Percentiles rank a stretch among this genome's conserved stretches.
Evolutionary conservation across 441 rosid genomes (phyloP).

Genomic region (Daphne laureola): DNA sequence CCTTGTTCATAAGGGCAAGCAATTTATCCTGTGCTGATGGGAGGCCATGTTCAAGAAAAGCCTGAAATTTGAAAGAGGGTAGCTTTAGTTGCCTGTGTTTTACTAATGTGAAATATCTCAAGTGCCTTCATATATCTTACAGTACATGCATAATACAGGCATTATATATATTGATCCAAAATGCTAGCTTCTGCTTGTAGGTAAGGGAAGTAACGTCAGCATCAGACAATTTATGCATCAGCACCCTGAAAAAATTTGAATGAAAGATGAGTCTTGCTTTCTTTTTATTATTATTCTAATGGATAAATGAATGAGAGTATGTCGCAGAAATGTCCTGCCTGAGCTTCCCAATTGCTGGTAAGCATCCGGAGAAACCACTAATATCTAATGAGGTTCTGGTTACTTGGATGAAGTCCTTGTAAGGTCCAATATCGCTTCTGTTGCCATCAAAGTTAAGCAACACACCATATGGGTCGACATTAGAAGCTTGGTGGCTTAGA

Average conservation of each 20-base stretch:
- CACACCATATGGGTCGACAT: conserved; percentile 61
- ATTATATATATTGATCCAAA: conserved; percentile 85
- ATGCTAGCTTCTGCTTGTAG: conserved; percentile 87
- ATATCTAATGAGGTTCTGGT: conserved; percentile 46
- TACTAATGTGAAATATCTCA: conserved; percentile 7
- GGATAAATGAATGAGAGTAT: background rate
- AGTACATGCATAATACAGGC: conserved; percentile 93
- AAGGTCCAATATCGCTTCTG: conserved; percentile 64
- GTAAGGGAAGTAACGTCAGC: conserved; percentile 67
- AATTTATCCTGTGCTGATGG: conserved; percentile 77
- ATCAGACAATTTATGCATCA: conserved; percentile 52
- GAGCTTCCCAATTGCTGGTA: conserved; percentile 40
- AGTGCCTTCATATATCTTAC: conserved; percentile 27
- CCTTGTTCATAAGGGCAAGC: conserved; percentile 80
- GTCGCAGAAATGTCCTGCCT: conserved; percentile 28
- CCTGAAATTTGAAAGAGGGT: conserved; percentile 32
- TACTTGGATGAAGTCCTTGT: conserved; percentile 74
- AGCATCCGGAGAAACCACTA: conserved; percentile 29
- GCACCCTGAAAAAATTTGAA: conserved; percentile 34
- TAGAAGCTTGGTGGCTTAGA: conserved; percentile 31
- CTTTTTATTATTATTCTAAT: background rate
- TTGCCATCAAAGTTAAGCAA: conserved; percentile 46
- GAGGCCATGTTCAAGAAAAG: conserved; percentile 78
- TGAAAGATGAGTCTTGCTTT: background rate
- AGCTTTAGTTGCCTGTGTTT: conserved; percentile 4